Evolutionary conservation across 352 stramenopile species (phyloP).

Genomic region (Phytophthora sojae): DNA sequence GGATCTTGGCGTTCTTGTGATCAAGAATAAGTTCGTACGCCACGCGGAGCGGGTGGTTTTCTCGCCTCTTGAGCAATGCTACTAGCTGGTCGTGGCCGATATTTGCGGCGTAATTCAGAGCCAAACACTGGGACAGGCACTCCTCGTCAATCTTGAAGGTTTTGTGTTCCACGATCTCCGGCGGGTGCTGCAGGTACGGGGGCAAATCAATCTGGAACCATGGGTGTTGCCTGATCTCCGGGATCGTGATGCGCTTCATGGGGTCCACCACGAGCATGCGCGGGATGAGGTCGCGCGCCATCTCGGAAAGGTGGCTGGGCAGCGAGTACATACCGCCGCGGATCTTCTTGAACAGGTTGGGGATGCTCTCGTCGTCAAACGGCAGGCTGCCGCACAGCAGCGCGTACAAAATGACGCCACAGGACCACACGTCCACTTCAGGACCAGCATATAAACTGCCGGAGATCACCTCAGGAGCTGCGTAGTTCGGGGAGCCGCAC

Average conservation of each 20-base stretch:
- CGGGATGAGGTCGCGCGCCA: slow-evolving; percentile 97
- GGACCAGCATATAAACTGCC: slow-evolving; percentile 98
- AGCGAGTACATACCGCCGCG: slow-evolving; percentile 97
- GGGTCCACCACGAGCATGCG: slow-evolving; percentile 99
- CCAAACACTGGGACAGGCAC: slow-evolving; percentile 66
- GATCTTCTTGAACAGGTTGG: slow-evolving; percentile 99
- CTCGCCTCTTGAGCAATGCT: slow-evolving; percentile 58
- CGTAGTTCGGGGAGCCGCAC: slow-evolving; percentile 99
- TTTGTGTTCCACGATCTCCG: slow-evolving; percentile 96
- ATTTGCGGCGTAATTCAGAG: slow-evolving; percentile 55
- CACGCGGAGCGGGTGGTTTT: slow-evolving; percentile 89
- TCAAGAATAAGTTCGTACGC: slow-evolving; percentile 98
- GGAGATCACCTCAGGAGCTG: slow-evolving; percentile 99
- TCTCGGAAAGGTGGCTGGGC: slow-evolving; percentile 96
- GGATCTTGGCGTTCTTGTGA: slow-evolving; percentile 97
- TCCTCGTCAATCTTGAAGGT: slow-evolving; percentile 87
- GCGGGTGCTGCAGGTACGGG: slow-evolving; percentile 96
- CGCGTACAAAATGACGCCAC: slow-evolving; percentile 99
- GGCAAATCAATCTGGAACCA: slow-evolving; percentile 99
- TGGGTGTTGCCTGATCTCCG: slow-evolving; percentile 97
- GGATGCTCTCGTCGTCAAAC: slow-evolving; percentile 99
- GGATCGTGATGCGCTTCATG: slow-evolving; percentile 99
- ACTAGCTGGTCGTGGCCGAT: slow-evolving; percentile 71
- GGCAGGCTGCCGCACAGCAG: slow-evolving; percentile 98
- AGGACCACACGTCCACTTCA: slow-evolving; percentile 99